Evolutionary conservation across 164 flowering plant species (phyloP).

Genomic region (Vitis amurensis): DNA sequence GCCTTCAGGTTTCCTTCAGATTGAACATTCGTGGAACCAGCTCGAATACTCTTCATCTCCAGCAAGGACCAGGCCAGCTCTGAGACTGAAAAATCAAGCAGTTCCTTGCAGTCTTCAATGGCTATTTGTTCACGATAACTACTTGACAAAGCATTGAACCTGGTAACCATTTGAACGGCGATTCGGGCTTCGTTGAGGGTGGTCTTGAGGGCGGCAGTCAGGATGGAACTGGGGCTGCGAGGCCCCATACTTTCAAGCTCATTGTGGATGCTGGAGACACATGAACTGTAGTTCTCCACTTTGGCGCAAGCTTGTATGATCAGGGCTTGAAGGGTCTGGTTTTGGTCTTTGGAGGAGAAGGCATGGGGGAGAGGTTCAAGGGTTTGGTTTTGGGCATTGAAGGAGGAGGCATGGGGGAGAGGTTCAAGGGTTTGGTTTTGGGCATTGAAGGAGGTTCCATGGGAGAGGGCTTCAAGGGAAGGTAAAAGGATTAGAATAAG

Average conservation of each 20-base stretch:
- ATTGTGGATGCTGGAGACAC: constrained; percentile 32
- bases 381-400: constrained; percentile 10
- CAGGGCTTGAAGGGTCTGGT: constrained; percentile 29
- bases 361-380: constrained; percentile 21
- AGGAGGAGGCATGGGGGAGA: constrained; percentile 15
- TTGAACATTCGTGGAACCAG: constrained; percentile 25
- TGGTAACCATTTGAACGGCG: constrained; percentile 45
- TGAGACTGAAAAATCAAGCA: constrained; percentile 73
- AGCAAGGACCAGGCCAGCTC: constrained; percentile 73
- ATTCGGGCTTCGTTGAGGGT: constrained; percentile 52
- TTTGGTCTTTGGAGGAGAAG: constrained; percentile 9
- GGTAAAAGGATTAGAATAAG: constrained; percentile 25
- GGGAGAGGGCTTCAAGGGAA: constrained; percentile 20
- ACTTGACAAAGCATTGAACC: constrained; percentile 54
- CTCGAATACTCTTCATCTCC: constrained; percentile 60
- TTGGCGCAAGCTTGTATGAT: constrained; percentile 42
- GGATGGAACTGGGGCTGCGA: constrained; percentile 32
- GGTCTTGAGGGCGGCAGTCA: constrained; percentile 54
- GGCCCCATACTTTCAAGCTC: constrained; percentile 20
- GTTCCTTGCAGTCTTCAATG: constrained; percentile 77
- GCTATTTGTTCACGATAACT: constrained; percentile 72
- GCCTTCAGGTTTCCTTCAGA: constrained; percentile 63
- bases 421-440: constrained; percentile 15
- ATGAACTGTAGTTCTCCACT: constrained; percentile 38
- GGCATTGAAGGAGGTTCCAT: constrained; percentile 10